Evolutionary conservation across 2,329 filamentous ascomycete genomes (phyloP), one percentile per base, ranked within the genome.

Genomic region (Fusarium abutilonis): DNA sequence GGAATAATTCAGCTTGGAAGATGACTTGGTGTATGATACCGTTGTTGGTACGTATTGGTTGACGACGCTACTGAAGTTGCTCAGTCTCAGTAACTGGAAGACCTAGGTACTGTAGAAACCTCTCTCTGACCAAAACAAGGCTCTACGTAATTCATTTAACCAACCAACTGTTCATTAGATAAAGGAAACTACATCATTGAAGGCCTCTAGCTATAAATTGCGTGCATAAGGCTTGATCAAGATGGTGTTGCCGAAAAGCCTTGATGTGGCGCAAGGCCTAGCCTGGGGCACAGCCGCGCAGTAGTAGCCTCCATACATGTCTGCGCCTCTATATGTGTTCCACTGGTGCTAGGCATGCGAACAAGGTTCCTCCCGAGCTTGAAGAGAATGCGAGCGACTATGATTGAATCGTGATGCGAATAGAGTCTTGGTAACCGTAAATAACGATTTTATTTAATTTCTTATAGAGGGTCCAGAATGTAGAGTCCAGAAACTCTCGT

Each of bases 191-290:
- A 6, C 31, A 50, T 11, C 5, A 40, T 17, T 17, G 23, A 34
- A 34, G 31, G 31, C 10, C n/a, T 4, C 3, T 17, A 21, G 8
- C 21, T 15, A 15, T 11, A 3, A 26, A 38, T 9, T 7, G 19
- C 17, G 2, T 29, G 38, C 34, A 49, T 44, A 48, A 8, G 11
- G 23, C 23, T 26, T 26, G 23, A 7, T 26, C 23, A 4, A 48
- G 26, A 57, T 61, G 58, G 56, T 61, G 39, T 60, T 19, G 58
- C 44, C 51, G 44, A 51, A 61, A 56, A 64, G 60, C 60, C 60
- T 63, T 28, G 46, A 36, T 46, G 60, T 51, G 60, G 60, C 55
- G 46, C 60, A 52, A 57, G 23, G 43, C 41, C 45, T 9, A 17
- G 32, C 35, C 19, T 34, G 51, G 61, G 61, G 56, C 41, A 51